A percentile compares a stretch with the other conserved stretches of the same genome.
Conservation (phyloP, 352 stramenopile species). For the Pythium pyrilobum region DNA sequence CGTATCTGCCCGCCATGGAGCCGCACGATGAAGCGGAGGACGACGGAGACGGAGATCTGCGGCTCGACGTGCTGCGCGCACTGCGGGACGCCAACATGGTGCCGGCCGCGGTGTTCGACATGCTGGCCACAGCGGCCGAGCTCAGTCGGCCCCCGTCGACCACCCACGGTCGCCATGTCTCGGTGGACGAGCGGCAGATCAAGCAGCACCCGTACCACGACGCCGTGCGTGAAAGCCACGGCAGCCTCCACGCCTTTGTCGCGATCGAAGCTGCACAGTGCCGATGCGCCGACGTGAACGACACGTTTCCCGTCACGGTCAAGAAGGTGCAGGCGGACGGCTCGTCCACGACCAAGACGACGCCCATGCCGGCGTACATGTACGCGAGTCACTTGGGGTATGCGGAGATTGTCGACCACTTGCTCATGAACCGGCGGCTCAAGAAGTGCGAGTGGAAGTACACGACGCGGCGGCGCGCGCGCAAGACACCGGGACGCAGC, state of each 20-base stretch:
- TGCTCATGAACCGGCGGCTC: slow-evolving; percentile 1
- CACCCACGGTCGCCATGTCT: neutral
- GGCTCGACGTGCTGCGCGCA: neutral
- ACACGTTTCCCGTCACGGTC: slow-evolving; percentile 1
- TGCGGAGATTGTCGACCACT: slow-evolving; percentile 5
- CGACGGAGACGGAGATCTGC: neutral
- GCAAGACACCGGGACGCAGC: no score
- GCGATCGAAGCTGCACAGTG: neutral
- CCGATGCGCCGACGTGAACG: slow-evolving; percentile 1
- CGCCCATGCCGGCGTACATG: slow-evolving; percentile 2
- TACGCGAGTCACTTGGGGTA: slow-evolving; percentile 8
- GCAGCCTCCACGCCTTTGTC: slow-evolving; percentile 3
- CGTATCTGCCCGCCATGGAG: no score
- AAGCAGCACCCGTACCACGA: slow-evolving; percentile 5
- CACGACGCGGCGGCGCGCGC: slow-evolving; percentile 6
- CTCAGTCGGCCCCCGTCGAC: neutral
- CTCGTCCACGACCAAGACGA: neutral
- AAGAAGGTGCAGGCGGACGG: slow-evolving; percentile 1
- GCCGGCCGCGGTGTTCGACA: neutral
- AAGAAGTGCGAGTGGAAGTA: slow-evolving; percentile 2
- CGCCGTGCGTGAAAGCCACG: slow-evolving; percentile 4
- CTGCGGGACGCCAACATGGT: neutral
- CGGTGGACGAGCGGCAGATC: slow-evolving; percentile 6
- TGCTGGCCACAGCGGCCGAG: neutral
- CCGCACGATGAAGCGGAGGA: neutral